A percentile compares a stretch with the other conserved stretches of the same genome.
Conservation (phyloP, 2,329 filamentous ascomycete species). For the Botrytis paeoniae region DNA sequence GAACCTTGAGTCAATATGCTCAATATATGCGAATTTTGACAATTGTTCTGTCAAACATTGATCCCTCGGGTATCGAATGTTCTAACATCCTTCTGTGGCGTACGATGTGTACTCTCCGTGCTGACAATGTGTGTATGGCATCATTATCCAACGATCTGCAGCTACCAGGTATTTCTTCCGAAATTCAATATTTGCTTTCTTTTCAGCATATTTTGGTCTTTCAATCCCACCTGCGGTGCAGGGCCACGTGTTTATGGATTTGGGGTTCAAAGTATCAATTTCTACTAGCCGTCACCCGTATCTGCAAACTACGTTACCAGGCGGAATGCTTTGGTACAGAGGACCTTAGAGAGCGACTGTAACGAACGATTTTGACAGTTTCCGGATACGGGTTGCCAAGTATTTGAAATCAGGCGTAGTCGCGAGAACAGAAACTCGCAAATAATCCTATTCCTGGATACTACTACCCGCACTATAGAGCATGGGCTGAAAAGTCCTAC, state of each 20-base stretch:
- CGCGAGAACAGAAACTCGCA: slow-evolving; percentile 11
- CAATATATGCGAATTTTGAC: neutral
- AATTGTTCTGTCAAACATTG: slow-evolving; percentile 3
- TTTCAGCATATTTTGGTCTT: neutral
- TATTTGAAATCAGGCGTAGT: neutral
- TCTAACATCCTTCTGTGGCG: slow-evolving; percentile 15
- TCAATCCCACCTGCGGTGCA: neutral
- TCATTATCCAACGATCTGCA: slow-evolving; percentile 16
- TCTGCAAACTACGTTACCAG: slow-evolving; percentile 12
- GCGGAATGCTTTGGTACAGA: neutral
- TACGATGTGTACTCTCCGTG: neutral
- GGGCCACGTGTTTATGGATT: slow-evolving; percentile 8
- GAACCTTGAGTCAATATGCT: neutral
- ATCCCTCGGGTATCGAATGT: slow-evolving; percentile 11
- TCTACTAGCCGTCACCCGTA: neutral
- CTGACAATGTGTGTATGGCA: slow-evolving; percentile 5
- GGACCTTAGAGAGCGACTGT: neutral
- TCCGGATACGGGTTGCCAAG: slow-evolving; percentile 6
- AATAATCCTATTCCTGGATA: slow-evolving; percentile 15
- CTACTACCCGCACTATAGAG: slow-evolving; percentile 2
- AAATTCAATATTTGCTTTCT: neutral
- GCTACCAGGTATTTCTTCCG: neutral
- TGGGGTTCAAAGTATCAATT: neutral
- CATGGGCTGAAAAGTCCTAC: slow-evolving; percentile 1
- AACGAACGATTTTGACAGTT: neutral